Evolutionary conservation across 441 rosid genomes (phyloP).

Genomic region (Isatis lusitanica): DNA sequence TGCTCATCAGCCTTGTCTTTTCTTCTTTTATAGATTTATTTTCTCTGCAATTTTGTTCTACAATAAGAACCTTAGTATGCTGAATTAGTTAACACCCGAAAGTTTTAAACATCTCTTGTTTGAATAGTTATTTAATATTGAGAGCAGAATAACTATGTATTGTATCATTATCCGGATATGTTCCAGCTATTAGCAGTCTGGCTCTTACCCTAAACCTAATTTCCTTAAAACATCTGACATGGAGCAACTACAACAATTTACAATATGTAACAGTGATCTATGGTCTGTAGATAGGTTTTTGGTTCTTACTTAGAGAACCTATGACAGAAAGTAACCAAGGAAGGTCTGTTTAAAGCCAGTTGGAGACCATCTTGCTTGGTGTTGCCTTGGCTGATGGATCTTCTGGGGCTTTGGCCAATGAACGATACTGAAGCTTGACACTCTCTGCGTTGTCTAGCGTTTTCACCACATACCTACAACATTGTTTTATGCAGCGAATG

Average conservation of each 20-base stretch:
- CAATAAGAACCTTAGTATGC: background rate
- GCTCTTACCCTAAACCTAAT: conserved; percentile 21
- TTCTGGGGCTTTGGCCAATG: conserved; percentile 72
- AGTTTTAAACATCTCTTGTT: background rate
- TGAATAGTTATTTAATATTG: background rate
- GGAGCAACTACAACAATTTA: conserved; percentile 17
- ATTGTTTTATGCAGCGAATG: background rate
- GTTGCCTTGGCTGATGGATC: conserved; percentile 50
- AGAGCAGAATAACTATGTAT: background rate
- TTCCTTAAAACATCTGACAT: conserved; percentile 19
- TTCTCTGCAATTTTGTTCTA: conserved; percentile 1
- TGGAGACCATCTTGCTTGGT: conserved; percentile 61
- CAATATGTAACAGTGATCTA: conserved; percentile 25
- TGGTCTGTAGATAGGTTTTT: conserved; percentile 4
- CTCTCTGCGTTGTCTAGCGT: conserved; percentile 96
- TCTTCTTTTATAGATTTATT: conserved; percentile 10
- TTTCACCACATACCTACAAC: conserved; percentile 88
- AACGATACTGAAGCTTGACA: conserved; percentile 95
- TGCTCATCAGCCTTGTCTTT: conserved; percentile 25
- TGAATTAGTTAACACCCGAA: too few relatives aligned
- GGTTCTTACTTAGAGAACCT: conserved; percentile 13
- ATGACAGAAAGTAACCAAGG: conserved; percentile 17
- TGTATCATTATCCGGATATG: background rate
- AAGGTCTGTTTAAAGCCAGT: conserved; percentile 46
- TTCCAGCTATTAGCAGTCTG: background rate